Percentiles rank a stretch among this genome's conserved stretches.
phyloP scores from a whole-genome alignment of 2,329 filamentous ascomycete species.

The Venturia pyrina region DNA sequence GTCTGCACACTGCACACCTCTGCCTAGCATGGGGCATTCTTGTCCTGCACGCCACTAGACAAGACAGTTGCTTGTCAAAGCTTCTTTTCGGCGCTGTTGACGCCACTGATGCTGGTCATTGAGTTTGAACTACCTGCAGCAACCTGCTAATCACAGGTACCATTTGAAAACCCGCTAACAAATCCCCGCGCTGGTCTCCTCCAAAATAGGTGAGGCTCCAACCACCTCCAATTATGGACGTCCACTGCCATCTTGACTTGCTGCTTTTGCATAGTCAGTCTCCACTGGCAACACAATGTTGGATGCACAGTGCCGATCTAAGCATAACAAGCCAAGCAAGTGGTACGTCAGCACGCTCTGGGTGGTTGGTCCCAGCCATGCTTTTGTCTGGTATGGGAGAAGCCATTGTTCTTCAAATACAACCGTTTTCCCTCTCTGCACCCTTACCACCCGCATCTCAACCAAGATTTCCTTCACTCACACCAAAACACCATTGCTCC shows the following conservation, averaged over 20 bases:
- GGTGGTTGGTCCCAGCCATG: background rate
- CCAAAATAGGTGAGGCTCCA: background rate
- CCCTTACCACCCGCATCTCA: background rate
- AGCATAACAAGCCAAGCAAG: background rate
- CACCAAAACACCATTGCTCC: background rate
- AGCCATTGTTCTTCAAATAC: background rate
- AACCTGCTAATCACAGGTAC: background rate
- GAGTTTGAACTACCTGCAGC: background rate
- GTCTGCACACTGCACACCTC: background rate
- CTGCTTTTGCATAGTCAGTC: background rate
- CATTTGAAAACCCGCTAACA: background rate
- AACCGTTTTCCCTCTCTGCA: background rate
- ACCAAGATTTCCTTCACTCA: background rate
- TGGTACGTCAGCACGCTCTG: background rate
- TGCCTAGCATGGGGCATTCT: background rate
- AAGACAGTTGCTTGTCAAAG: background rate
- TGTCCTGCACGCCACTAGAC: background rate
- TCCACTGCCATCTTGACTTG: background rate
- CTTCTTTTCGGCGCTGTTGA: background rate
- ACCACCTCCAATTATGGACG: conserved; percentile 2
- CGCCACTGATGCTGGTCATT: background rate
- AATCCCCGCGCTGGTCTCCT: background rate
- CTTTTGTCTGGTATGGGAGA: background rate
- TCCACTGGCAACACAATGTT: background rate
- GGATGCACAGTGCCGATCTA: background rate